These are phyloP conservation scores for Spinacia oleracea DNA, from an alignment of 179 eudicot genomes.

Conservation along the genomic window DNA sequence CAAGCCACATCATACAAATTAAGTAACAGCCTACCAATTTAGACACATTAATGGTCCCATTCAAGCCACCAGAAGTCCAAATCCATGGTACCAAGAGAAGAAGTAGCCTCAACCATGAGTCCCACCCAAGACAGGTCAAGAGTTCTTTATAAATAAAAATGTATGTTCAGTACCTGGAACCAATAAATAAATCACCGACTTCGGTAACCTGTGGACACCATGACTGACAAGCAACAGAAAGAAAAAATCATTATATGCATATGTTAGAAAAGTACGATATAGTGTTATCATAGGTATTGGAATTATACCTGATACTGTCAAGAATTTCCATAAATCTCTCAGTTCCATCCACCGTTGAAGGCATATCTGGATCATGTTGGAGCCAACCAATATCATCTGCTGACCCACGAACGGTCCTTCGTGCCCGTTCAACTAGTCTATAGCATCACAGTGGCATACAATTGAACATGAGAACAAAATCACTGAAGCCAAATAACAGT, in stretches of 20 bases:
- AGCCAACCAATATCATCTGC: conserved; percentile 99
- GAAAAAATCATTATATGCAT: conserved; percentile 19
- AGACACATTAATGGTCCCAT: neutral
- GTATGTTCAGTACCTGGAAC: conserved; percentile 69
- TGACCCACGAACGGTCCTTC: conserved; percentile 86
- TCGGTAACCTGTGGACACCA: conserved; percentile 90
- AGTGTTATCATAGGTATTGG: conserved; percentile 4
- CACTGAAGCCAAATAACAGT: conserved; percentile 11
- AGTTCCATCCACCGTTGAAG: conserved; percentile 89
- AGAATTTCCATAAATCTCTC: conserved; percentile 85
- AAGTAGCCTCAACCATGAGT: neutral
- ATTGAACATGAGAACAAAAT: conserved; percentile 15
- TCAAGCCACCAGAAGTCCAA: conserved; percentile 8
- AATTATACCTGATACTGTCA: conserved; percentile 68
- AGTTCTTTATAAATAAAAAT: neutral
- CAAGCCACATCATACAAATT: neutral
- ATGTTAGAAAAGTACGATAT: neutral
- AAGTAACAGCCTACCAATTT: neutral
- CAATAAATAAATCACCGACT: conserved; percentile 76
- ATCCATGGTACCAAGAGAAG: neutral
- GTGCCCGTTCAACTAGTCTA: conserved; percentile 77
- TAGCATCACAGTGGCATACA: conserved; percentile 21
- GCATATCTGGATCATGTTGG: conserved; percentile 72
- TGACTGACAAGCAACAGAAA: conserved; percentile 55
- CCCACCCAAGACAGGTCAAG: conserved; percentile 8